Conservation (phyloP, 352 stramenopile species). For the Globisporangium polare region DNA sequence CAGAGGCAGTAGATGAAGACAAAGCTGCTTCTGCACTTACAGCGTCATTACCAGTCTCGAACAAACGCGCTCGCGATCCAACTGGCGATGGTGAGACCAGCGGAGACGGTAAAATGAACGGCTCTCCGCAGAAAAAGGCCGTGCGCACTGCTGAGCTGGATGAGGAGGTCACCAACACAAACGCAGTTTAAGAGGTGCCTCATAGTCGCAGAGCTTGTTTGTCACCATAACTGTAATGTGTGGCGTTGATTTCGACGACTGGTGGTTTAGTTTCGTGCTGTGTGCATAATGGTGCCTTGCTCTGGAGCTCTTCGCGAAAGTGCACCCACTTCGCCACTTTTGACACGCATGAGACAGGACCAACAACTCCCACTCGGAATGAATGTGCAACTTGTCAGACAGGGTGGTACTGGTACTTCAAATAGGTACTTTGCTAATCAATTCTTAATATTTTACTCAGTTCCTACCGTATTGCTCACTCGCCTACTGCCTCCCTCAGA, state of each 20-base stretch:
- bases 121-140: slow-evolving; percentile 13
- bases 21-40: background rate
- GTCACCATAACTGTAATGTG: background rate
- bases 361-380: background rate
- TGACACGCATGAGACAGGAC: background rate
- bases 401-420: no score
- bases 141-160: background rate
- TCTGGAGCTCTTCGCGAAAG: background rate
- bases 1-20: background rate
- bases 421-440: background rate
- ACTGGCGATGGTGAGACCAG: background rate
- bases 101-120: background rate
- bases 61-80: slow-evolving; percentile 10
- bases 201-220: background rate
- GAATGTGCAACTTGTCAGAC: background rate
- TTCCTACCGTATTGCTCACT: background rate
- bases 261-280: background rate
- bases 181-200: background rate
- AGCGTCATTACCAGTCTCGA: background rate
- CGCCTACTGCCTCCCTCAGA: slow-evolving; percentile 20
- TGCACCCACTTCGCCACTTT: background rate
- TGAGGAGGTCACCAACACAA: background rate
- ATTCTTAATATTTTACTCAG: slow-evolving; percentile 8
- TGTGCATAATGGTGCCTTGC: no score
- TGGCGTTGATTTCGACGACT: background rate